Evolutionary conservation across 106 monocot genomes (phyloP).

Genomic region (Xerophyta viscosa): DNA sequence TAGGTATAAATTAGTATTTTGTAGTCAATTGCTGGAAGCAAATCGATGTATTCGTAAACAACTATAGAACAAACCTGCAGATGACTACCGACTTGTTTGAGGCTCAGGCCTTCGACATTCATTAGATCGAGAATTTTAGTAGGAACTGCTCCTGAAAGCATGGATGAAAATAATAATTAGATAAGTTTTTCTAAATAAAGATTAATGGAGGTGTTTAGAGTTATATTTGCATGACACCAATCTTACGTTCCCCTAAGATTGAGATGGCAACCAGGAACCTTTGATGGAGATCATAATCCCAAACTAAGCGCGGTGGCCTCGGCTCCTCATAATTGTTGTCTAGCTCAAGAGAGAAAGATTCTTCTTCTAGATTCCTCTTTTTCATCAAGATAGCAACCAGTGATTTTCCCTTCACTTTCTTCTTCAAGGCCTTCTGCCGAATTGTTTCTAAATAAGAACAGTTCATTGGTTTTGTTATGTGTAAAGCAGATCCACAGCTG

Average conservation of each 20-base stretch:
- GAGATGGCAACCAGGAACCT: conserved; percentile 1
- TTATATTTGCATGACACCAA: too few relatives aligned
- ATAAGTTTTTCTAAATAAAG: too few relatives aligned
- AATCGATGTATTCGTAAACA: not conserved
- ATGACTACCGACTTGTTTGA: not conserved
- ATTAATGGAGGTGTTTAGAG: too few relatives aligned
- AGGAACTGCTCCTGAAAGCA: not conserved
- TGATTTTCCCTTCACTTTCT: not conserved
- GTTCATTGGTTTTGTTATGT: conserved; percentile 1
- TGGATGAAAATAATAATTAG: too few relatives aligned
- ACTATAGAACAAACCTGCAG: not conserved
- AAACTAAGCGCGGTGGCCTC: not conserved
- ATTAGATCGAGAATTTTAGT: conserved; percentile 1
- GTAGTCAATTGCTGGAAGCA: not conserved
- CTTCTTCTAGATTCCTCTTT: not conserved
- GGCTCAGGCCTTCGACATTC: not conserved
- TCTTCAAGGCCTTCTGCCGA: not conserved
- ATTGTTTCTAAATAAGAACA: not conserved
- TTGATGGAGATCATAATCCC: conserved; percentile 8
- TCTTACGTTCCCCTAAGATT: not conserved
- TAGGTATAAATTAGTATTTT: not conserved
- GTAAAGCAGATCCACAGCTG: not conserved
- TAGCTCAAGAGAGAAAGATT: not conserved
- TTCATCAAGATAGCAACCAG: not conserved
- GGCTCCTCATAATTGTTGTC: not conserved